Evolutionary conservation across 805 yeast species (phyloP), one percentile per base, ranked within the genome.

Genomic region (Hagleromyces aurorensis): DNA sequence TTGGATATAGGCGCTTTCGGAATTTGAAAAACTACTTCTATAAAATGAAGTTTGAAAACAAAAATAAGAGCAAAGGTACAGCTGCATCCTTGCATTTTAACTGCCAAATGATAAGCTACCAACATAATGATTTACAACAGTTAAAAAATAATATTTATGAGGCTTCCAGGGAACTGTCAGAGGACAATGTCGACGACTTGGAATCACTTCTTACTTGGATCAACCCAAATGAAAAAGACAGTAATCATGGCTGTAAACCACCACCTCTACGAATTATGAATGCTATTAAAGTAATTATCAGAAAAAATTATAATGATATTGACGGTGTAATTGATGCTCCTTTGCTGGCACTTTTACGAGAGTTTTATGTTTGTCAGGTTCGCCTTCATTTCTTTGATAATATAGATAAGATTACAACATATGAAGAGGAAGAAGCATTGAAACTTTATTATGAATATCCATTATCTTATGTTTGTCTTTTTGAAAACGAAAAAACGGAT

Each of bases 391-490:
- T 47, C 36, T 39, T 53, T 15, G 13, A 26, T 3, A 30, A 38
- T n/a, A 37, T 39, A 23, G 26, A 38, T n/a, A 20, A 30, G 4
- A 35, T 48, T 7, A 29, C 12, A 4, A 30, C 29, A 16, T 44
- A 46, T 23, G 46, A 42, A 29, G 47, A 46, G 23, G 36, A 50
- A 2, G 32, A 35, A 15, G 39, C 29, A 29, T 30, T 49, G 13
- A 55, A 52, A 22, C 36, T 37, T 14, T 34, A 33, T 17, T 42
- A 53, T 27, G 41, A 32, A 7, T 45, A 41, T 17, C 59, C 59
- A 3, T 30, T 48, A 12, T 30, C 34, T 13, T 46, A 41, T 24
- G 26, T 50, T 1, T 25, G 27, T 13, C 23, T 39, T 2, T 39
- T 42, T 24, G 32, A 25, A 7, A 22, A 31, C n/a, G 20, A 27